Conservation (phyloP, 352 stramenopile genomes). For the Aphanomyces stellatus region DNA sequence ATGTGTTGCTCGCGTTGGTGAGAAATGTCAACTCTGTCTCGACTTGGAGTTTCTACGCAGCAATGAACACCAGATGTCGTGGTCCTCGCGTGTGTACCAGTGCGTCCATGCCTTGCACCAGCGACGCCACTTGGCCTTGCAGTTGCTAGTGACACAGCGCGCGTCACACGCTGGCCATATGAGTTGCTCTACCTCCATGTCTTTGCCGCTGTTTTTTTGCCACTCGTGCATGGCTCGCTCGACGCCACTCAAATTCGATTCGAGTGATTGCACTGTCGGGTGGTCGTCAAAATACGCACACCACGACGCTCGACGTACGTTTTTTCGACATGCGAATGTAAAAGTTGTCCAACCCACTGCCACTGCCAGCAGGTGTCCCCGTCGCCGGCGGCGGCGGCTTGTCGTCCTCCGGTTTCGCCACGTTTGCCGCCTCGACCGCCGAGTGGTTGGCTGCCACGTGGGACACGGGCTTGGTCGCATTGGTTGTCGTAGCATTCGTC, state of each 20-base stretch:
- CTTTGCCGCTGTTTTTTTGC: slow-evolving; percentile 30
- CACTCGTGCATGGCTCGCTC: slow-evolving; percentile 47
- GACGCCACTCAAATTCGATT: slow-evolving; percentile 55
- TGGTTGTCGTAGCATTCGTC: too few relatives aligned
- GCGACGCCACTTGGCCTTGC: slow-evolving; percentile 38
- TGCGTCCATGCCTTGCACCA: slow-evolving; percentile 44
- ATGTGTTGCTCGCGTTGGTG: background rate
- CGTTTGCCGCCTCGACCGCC: too few relatives aligned
- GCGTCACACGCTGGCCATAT: too few relatives aligned
- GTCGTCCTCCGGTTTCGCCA: too few relatives aligned
- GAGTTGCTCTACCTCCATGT: slow-evolving; percentile 29
- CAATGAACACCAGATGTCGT: too few relatives aligned
- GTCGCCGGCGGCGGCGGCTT: too few relatives aligned
- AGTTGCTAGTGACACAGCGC: slow-evolving; percentile 30
- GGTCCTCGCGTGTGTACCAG: too few relatives aligned
- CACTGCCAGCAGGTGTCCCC: too few relatives aligned
- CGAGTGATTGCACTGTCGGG: slow-evolving; percentile 67
- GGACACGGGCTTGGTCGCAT: too few relatives aligned
- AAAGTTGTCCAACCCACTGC: slow-evolving; percentile 63
- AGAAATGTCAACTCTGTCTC: slow-evolving; percentile 3
- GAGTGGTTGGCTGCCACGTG: too few relatives aligned
- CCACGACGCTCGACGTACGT: slow-evolving; percentile 33
- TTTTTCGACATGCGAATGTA: slow-evolving; percentile 82
- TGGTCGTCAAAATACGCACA: too few relatives aligned
- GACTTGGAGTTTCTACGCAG: slow-evolving; percentile 19